A percentile compares a stretch with the other conserved stretches of the same genome.
phyloP scores from a whole-genome alignment of 768 basidiomycete genomes.

The Collybia mongolica region DNA sequence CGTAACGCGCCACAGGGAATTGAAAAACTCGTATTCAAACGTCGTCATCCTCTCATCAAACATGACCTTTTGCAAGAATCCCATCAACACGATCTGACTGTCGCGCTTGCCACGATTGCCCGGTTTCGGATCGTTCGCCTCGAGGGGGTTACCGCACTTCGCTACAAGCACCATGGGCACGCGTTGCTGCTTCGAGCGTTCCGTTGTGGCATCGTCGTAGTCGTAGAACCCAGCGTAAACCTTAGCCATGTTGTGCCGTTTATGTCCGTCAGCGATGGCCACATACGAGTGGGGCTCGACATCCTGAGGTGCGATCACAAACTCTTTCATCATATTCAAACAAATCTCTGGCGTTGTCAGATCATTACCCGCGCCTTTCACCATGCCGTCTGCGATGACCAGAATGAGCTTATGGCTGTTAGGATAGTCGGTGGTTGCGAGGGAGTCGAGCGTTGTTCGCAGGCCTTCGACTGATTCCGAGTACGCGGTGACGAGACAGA shows the following conservation, averaged over 20 bases:
- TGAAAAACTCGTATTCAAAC: constrained; percentile 99
- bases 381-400: constrained; percentile 97
- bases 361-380: constrained; percentile 90
- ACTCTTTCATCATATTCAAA: constrained; percentile 96
- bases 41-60: constrained; percentile 99
- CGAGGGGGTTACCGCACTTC: constrained; percentile 92
- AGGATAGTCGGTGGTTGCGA: constrained; percentile 97
- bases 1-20: constrained; percentile 92
- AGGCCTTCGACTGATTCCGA: constrained; percentile 96
- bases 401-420: constrained; percentile 96
- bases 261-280: constrained; percentile 99
- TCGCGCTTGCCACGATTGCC: constrained; percentile 99
- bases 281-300: constrained; percentile 96
- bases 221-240: constrained; percentile 97
- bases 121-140: constrained; percentile 86
- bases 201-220: constrained; percentile 89
- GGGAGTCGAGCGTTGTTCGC: constrained; percentile 95
- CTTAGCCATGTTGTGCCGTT: constrained; percentile 98
- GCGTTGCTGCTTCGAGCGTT: constrained; percentile 91
- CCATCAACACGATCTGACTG: constrained; percentile 96
- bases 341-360: constrained; percentile 93
- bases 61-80: constrained; percentile 98
- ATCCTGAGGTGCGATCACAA: constrained; percentile 74
- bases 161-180: constrained; percentile 96
- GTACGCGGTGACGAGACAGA: constrained; percentile 97